phyloP scores from a whole-genome alignment of 768 basidiomycete species.

The Leucocoprinus leucothites region DNA sequence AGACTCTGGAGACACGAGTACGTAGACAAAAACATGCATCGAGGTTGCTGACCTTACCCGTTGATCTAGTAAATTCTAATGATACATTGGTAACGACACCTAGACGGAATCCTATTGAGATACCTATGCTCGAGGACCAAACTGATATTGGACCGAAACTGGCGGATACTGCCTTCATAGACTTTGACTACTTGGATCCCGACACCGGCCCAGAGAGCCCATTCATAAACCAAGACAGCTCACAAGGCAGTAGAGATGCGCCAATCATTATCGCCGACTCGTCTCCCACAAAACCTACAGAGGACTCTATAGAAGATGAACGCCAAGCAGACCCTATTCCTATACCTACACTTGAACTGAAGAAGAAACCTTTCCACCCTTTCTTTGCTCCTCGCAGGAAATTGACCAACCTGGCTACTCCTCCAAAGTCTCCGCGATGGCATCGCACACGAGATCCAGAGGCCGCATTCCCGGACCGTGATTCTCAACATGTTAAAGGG shows the following conservation, averaged over 20 bases:
- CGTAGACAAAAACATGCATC: not conserved
- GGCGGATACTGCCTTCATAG: not conserved
- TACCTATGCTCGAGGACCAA: not conserved
- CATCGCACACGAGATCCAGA: conserved; percentile 12
- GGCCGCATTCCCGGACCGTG: conserved; percentile 45
- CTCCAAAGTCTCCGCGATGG: conserved; percentile 8
- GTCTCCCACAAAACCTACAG: conserved; percentile 31
- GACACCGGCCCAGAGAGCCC: not conserved
- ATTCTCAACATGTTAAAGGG: conserved; percentile 62
- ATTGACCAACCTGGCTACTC: conserved; percentile 2
- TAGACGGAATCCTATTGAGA: not conserved
- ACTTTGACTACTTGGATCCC: not conserved
- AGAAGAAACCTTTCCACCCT: conserved; percentile 35
- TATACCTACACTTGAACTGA: not conserved
- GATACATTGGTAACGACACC: not conserved
- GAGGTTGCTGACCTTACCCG: not conserved
- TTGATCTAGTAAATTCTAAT: not conserved
- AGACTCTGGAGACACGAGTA: not conserved
- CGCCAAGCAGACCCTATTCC: conserved; percentile 1
- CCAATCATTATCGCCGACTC: conserved; percentile 42
- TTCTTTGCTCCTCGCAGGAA: conserved; percentile 40
- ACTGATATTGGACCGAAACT: not conserved
- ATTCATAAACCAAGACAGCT: not conserved
- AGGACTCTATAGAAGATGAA: not conserved
- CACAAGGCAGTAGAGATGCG: conserved; percentile 30